Conservation (phyloP, 1,284 basidiomycete species). For the Mycena sp. region DNA sequence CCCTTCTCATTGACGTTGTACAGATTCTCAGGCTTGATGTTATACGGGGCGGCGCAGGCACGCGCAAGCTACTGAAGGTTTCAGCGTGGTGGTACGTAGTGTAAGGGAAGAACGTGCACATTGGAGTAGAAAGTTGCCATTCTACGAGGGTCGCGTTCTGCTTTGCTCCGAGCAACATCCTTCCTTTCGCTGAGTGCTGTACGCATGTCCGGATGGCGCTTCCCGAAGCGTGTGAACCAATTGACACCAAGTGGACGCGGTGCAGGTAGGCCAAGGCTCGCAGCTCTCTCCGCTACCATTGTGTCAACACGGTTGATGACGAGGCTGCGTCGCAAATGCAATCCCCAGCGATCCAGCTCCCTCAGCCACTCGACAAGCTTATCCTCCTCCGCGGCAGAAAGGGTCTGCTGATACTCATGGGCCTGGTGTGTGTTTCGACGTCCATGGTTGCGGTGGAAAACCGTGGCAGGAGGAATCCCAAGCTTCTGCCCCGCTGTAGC, state of each 20-base stretch:
- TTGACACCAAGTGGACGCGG: not conserved
- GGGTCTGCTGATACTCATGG: not conserved
- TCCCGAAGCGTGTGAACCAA: slow-evolving; percentile 4
- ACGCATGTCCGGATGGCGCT: slow-evolving; percentile 5
- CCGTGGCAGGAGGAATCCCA: not conserved
- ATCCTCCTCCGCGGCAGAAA: not conserved
- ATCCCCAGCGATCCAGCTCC: slow-evolving; percentile 16
- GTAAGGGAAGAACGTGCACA: slow-evolving; percentile 8
- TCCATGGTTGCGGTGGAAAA: not conserved
- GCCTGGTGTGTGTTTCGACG: not conserved
- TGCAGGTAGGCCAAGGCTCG: not conserved
- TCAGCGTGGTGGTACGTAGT: not conserved
- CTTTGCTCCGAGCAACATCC: slow-evolving; percentile 4
- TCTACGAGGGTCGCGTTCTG: not conserved
- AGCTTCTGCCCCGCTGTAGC: not conserved
- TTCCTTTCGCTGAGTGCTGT: slow-evolving; percentile 16
- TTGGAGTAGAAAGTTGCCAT: slow-evolving; percentile 7
- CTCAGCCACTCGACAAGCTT: not conserved
- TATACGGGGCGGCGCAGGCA: not conserved
- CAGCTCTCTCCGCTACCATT: not conserved
- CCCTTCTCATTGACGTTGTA: slow-evolving; percentile 20
- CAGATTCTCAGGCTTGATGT: not conserved
- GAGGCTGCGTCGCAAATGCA: slow-evolving; percentile 6
- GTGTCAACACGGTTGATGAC: not conserved
- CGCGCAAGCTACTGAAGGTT: not conserved